phyloP scores from a whole-genome alignment of 129 eudicot genomes.

The Escallonia rubra region DNA sequence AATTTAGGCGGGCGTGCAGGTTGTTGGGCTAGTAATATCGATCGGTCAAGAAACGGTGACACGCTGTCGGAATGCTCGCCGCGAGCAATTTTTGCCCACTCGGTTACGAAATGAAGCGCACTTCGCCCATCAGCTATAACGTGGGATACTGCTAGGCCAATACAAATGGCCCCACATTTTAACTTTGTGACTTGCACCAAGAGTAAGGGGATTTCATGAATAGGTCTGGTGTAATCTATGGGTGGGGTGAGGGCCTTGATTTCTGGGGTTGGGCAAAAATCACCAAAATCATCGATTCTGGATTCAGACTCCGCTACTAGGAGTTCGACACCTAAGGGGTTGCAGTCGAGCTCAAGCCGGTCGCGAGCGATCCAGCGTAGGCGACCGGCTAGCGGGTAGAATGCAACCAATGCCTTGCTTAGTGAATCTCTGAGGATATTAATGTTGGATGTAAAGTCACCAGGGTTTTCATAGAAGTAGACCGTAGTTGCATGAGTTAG shows the following conservation, averaged over 20 bases:
- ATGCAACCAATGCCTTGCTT: slow-evolving; percentile 12
- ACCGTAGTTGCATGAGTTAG: slow-evolving; percentile 12
- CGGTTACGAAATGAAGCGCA: slow-evolving; percentile 20
- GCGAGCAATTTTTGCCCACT: slow-evolving; percentile 35
- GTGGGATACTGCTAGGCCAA: slow-evolving; percentile 26
- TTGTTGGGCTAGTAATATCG: neutral
- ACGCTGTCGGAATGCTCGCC: slow-evolving; percentile 14
- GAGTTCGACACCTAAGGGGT: slow-evolving; percentile 15
- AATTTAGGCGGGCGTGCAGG: neutral
- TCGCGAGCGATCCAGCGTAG: neutral
- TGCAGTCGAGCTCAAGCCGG: slow-evolving; percentile 23
- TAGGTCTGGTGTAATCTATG: slow-evolving; percentile 18
- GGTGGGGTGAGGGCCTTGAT: slow-evolving; percentile 16
- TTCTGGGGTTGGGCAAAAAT: slow-evolving; percentile 10
- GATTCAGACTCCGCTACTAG: slow-evolving; percentile 20
- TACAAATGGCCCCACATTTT: slow-evolving; percentile 27
- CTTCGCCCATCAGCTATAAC: slow-evolving; percentile 28
- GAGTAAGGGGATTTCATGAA: slow-evolving; percentile 21
- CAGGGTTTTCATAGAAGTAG: slow-evolving; percentile 8
- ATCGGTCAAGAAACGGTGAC: neutral
- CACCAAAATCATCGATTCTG: slow-evolving; percentile 18
- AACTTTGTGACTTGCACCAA: slow-evolving; percentile 24
- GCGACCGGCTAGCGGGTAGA: slow-evolving; percentile 31
- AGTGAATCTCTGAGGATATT: slow-evolving; percentile 18
- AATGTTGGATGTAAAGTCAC: neutral